Conservation (phyloP, 225 moss, liverwort and hornwort species). For the Physcomitrium patens region DNA sequence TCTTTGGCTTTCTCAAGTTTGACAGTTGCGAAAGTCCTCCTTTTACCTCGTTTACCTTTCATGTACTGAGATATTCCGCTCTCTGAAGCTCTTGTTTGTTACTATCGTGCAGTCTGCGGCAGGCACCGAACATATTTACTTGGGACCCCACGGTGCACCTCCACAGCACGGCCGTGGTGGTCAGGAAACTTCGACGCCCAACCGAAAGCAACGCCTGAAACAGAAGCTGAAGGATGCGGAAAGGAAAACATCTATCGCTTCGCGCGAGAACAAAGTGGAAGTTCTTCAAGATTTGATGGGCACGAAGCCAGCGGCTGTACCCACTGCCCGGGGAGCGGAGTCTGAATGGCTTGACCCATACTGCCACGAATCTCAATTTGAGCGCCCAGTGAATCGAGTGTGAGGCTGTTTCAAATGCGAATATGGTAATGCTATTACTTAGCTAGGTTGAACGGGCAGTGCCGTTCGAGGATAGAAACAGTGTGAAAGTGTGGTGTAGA, state of each 20-base stretch:
- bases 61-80: background rate
- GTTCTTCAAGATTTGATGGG: conserved; percentile 98
- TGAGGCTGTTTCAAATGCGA: conserved; percentile 39
- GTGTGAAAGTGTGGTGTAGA: conserved; percentile 29
- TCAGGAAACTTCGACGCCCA: conserved; percentile 68
- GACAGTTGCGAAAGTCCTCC: background rate
- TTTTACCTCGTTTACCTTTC: background rate
- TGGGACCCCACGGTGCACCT: conserved; percentile 97
- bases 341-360: conserved; percentile 97
- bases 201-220: conserved; percentile 89
- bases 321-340: conserved; percentile 55
- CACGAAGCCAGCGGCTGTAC: conserved; percentile 46
- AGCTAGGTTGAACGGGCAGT: conserved; percentile 37
- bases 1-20: background rate
- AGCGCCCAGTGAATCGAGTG: conserved; percentile 67
- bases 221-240: conserved; percentile 97
- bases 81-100: background rate
- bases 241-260: conserved; percentile 64
- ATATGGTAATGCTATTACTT: conserved; percentile 9
- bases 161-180: conserved; percentile 63
- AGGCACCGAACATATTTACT: conserved; percentile 77
- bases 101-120: conserved; percentile 55
- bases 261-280: conserved; percentile 99
- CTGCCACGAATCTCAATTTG: conserved; percentile 97
- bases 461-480: conserved; percentile 24